Evolutionary conservation across 2,329 filamentous ascomycete species (phyloP).

Genomic region (Fusarium sarcochroum): DNA sequence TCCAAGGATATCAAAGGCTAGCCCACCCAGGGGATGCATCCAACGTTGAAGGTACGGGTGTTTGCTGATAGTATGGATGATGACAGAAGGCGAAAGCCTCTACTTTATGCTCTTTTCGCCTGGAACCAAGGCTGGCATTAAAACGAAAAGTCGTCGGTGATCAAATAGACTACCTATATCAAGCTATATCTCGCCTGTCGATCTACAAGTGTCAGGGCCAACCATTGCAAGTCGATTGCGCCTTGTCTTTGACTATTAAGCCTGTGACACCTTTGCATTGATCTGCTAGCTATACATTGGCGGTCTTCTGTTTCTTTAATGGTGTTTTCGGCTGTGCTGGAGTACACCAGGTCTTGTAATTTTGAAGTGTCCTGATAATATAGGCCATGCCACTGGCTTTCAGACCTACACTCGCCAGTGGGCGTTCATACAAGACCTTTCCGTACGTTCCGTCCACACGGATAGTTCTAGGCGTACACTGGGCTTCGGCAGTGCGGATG

Average conservation of each 20-base stretch:
- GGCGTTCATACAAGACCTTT: too few relatives aligned
- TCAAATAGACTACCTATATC: background rate
- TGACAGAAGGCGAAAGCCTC: background rate
- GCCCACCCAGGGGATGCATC: background rate
- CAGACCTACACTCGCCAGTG: background rate
- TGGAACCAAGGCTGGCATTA: too few relatives aligned
- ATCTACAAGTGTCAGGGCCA: constrained; percentile 2
- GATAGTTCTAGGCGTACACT: background rate
- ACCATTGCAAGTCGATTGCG: background rate
- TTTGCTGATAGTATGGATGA: background rate
- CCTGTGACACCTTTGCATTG: too few relatives aligned
- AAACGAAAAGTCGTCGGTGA: too few relatives aligned
- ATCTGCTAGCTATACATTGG: background rate
- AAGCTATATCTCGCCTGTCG: background rate
- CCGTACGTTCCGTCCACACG: background rate
- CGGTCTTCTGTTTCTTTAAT: background rate
- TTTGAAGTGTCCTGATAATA: background rate
- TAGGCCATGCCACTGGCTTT: too few relatives aligned
- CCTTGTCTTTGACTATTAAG: too few relatives aligned
- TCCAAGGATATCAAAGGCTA: background rate
- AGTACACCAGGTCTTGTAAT: background rate
- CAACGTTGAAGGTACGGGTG: background rate
- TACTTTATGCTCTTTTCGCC: background rate
- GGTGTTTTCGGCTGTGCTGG: background rate
- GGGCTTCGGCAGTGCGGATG: background rate